Conservation (phyloP, 2,329 filamentous ascomycete genomes). For the Curvularia hawaiiensis region DNA sequence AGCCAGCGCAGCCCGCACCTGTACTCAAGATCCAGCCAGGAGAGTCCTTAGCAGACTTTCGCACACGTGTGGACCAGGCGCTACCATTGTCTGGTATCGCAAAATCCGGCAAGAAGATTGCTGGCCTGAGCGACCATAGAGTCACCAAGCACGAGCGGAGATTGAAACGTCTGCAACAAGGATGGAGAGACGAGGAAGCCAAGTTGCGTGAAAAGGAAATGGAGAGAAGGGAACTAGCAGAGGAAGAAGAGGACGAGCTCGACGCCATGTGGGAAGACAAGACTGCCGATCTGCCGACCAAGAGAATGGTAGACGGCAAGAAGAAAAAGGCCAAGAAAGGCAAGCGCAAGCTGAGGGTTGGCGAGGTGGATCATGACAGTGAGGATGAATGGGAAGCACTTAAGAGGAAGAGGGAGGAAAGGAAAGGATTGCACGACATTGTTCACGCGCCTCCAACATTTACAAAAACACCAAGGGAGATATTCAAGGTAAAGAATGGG, state of each 20-base stretch:
- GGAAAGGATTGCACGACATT: slow-evolving; percentile 63
- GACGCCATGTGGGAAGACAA: slow-evolving; percentile 70
- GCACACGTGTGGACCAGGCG: slow-evolving; percentile 80
- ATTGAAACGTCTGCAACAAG: slow-evolving; percentile 65
- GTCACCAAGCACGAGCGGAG: slow-evolving; percentile 82
- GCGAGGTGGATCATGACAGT: slow-evolving; percentile 59
- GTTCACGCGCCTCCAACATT: slow-evolving; percentile 79
- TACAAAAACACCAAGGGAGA: slow-evolving; percentile 64
- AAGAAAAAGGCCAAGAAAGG: slow-evolving; percentile 56
- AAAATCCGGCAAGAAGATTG: slow-evolving; percentile 65
- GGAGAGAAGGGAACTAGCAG: slow-evolving; percentile 74
- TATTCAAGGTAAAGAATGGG: slow-evolving; percentile 68
- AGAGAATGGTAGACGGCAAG: slow-evolving; percentile 49
- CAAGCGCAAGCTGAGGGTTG: slow-evolving; percentile 57
- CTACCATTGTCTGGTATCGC: slow-evolving; percentile 74
- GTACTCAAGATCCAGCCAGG: slow-evolving; percentile 70
- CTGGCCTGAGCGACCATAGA: slow-evolving; percentile 68
- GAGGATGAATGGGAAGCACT: slow-evolving; percentile 81
- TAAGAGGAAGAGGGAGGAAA: slow-evolving; percentile 60
- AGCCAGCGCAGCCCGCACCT: slow-evolving; percentile 18
- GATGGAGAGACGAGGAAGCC: slow-evolving; percentile 62
- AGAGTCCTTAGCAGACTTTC: slow-evolving; percentile 82
- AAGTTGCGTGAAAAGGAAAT: slow-evolving; percentile 73
- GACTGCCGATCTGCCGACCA: slow-evolving; percentile 66
- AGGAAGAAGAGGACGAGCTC: slow-evolving; percentile 63